Base-by-base conservation (phyloP, 2,329 filamentous ascomycete species). In the Paramyrothecium sp. region DNA sequence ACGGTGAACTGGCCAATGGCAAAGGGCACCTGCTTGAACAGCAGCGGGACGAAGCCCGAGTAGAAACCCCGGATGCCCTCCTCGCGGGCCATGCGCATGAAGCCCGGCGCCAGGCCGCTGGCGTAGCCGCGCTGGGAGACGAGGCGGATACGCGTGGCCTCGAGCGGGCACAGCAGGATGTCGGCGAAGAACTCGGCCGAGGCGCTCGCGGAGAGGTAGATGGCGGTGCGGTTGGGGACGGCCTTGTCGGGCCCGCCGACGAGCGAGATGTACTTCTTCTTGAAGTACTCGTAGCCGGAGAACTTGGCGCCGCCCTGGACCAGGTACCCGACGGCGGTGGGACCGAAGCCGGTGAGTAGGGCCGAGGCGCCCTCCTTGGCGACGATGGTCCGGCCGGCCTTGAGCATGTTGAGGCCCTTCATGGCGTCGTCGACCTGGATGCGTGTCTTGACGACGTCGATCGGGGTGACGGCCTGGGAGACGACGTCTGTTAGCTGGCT, bases 1-100 rank as follows among this genome's bases (percentile, higher is more conserved):
- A 94, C 92, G 65, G 93, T 91, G 81, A 97, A 97, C 81, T 97
- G 96, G 73, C 91, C 87, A 78, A 96, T 92, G 65, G 92, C 96
- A 80, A 96, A 97, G 19, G 92, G 92, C 56, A 97, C 89, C 83
- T 95, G 91, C 78, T 94, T 93, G 78, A 91, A 92, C 63, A 92
- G 82, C 66, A 94, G 87, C 26, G 91, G 91, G 54, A 92, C 89
- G 77, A 97, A 96, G 64, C 92, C 92, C 62, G 90, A 92, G 83
- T 96, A 96, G 79, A 97, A 94, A 60, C 90, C 92, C 65, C 83
- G 85, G 58, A 93, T 58, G 69, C 91, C 90, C 75, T 95, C 91
- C 67, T 86, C 87, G 71, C 85, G 86, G 52, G 87, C 78, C 73
- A 95, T 90, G 74, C 91, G 90, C 73, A 78, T 73, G 75, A 95